Evolutionary conservation across 148 eudicot genomes (phyloP).

Genomic region (Amaranthus palmeri): DNA sequence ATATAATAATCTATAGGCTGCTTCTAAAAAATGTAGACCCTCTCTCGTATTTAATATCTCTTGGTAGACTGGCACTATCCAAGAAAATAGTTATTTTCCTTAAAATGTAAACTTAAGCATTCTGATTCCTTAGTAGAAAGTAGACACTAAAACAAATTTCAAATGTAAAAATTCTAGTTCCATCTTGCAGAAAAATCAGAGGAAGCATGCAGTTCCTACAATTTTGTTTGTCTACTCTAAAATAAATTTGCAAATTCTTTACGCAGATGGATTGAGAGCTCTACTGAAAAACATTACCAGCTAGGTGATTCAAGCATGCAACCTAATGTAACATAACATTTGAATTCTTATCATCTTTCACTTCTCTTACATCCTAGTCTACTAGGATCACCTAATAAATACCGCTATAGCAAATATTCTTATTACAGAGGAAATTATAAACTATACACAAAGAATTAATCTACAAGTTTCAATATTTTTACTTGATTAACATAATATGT

Average conservation of each 20-base stretch:
- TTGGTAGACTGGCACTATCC: background rate
- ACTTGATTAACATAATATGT: background rate
- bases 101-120: background rate
- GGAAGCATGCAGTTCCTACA: background rate
- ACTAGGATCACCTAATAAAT: conserved; percentile 7
- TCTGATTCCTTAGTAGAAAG: background rate
- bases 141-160: background rate
- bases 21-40: background rate
- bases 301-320: background rate
- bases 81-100: background rate
- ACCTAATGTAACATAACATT: background rate
- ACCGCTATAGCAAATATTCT: background rate
- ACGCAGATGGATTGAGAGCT: background rate
- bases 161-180: background rate
- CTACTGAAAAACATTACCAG: background rate
- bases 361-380: conserved; percentile 2
- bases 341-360: background rate
- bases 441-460: background rate
- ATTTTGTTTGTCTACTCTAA: background rate
- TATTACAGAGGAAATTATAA: background rate
- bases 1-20: background rate
- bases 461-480: background rate
- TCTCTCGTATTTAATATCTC: background rate
- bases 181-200: background rate
- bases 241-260: background rate